Evolutionary conservation across 73 alveolate species (phyloP), one percentile per base, ranked within the genome.

Genomic region (Paramecium sexaurelia): DNA sequence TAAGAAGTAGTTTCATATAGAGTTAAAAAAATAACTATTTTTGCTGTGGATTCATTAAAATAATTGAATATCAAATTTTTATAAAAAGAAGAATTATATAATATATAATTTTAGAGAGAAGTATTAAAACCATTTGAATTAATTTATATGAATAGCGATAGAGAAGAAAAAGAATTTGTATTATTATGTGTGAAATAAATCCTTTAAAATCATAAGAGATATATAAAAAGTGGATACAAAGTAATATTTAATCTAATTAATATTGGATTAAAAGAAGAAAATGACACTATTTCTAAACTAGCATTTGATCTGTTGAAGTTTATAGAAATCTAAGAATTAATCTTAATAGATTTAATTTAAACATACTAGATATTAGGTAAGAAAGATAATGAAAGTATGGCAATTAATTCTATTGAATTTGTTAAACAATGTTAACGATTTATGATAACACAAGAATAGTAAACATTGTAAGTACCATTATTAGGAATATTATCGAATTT

Each of bases 71-170:
- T 92, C 29, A 96, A 96, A 51, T 96, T 96, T 90, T 87, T 96
- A 51, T 75, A 82, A 41, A 94, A 94, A 82, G 97, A 95, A 61
- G 99, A 96, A 91, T 55, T 84, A 29, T 94, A 86, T 83, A 93
- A 92, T 67, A 87, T 92, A 55, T 92, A 94, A 61, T 95, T 95
- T 94, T 93, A 96, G 84, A 94, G 95, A 82, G 97, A 94, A 37
- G 96, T 96, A 90, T 91, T 96, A 22, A 92, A 94, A 57, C 99
- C 99, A 11, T 96, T 96, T 85, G 96, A 94, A 69, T 29, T 51
- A 6, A 88, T 88, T 13, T 88, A 27, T 32, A 11, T 19, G 0
- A 29, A 56, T 37, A 41, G 75, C 22, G 90, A 78, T 20, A 8
- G 4, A 2, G 90, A 78, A 9, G 83, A 68, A 22, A 88, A 88